A percentile compares a stretch with the other conserved stretches of the same genome.
phyloP scores from a whole-genome alignment of 805 yeast species.

The Monosporozyma unispora region DNA sequence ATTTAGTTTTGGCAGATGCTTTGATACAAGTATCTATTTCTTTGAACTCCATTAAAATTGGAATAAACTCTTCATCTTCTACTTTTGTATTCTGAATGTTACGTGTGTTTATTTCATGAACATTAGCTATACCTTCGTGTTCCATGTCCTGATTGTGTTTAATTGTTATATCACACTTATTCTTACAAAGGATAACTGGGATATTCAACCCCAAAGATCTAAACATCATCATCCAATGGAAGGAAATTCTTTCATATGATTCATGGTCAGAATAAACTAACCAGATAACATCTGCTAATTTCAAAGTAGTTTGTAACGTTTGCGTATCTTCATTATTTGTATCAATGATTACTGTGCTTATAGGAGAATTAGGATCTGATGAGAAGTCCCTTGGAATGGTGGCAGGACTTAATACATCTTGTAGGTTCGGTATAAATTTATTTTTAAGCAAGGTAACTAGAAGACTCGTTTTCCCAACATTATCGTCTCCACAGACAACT shows the following conservation, averaged over 20 bases:
- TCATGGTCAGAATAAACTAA: slow-evolving; percentile 91
- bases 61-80: slow-evolving; percentile 72
- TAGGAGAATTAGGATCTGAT: slow-evolving; percentile 46
- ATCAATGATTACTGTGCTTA: slow-evolving; percentile 65
- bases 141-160: slow-evolving; percentile 7
- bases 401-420: slow-evolving; percentile 72
- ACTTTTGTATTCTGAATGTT: slow-evolving; percentile 34
- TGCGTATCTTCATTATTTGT: slow-evolving; percentile 61
- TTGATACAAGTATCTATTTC: slow-evolving; percentile 89
- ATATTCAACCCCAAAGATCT: slow-evolving; percentile 88
- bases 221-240: slow-evolving; percentile 92
- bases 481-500: slow-evolving; percentile 91
- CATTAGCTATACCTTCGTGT: slow-evolving; percentile 4
- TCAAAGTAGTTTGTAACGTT: slow-evolving; percentile 58
- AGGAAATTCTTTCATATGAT: slow-evolving; percentile 82
- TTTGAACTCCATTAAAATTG: slow-evolving; percentile 80
- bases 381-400: slow-evolving; percentile 70
- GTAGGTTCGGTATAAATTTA: slow-evolving; percentile 65
- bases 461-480: slow-evolving; percentile 76
- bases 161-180: slow-evolving; percentile 47
- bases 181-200: slow-evolving; percentile 87
- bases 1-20: slow-evolving; percentile 74
- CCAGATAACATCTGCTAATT: slow-evolving; percentile 87
- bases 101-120: background rate
- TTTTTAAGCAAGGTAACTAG: slow-evolving; percentile 78